Evolutionary conservation across 129 eudicot species (phyloP), one percentile per base, ranked within the genome.

Genomic region (Chrysanthemum seticuspe): DNA sequence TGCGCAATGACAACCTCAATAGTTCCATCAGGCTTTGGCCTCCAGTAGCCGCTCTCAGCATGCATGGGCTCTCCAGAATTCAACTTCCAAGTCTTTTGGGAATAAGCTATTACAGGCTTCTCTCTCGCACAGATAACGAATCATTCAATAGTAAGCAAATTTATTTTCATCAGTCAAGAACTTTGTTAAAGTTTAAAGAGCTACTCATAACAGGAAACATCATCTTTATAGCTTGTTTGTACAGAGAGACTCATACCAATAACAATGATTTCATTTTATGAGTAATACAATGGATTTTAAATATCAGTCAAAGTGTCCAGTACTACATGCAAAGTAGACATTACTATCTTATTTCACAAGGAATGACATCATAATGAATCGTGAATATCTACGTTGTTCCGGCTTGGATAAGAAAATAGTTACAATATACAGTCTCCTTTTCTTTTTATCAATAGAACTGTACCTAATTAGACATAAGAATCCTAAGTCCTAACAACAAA

Each of bases 31-130:
- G 83, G 87, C 49, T 87, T 87, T 5, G 87, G 92, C 76, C 90
- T 83, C 90, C 92, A 89, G 68, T 73, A 89, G 21, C 96, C 96
- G 62, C 87, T 85, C 80, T 89, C 96, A 13, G 93, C 75, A 77
- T 89, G 96, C 96, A 89, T 89, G 0, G 96, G 87, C 63, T 87
- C 87, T 23, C 88, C 93, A 45, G 90, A 84, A 70, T 48, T 71
- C 76, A 81, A 67, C 60, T 89, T 89, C 96, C 96, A 89, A 8
- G 96, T 89, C 88, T 89, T 87, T 45, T 86, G 87, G 47, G 96
- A 78, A 77, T 89, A 89, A 23, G 85, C 87, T 34, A 89, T 85
- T 10, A 89, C 87, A 23, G 93, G 90, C 88, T 88, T 59, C 68
- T 11, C 67, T 21, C 69, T 40, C 74, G 4, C 23, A 54, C 45